phyloP scores from a whole-genome alignment of 306 rosid genomes.

The Mimosa pudica region DNA sequence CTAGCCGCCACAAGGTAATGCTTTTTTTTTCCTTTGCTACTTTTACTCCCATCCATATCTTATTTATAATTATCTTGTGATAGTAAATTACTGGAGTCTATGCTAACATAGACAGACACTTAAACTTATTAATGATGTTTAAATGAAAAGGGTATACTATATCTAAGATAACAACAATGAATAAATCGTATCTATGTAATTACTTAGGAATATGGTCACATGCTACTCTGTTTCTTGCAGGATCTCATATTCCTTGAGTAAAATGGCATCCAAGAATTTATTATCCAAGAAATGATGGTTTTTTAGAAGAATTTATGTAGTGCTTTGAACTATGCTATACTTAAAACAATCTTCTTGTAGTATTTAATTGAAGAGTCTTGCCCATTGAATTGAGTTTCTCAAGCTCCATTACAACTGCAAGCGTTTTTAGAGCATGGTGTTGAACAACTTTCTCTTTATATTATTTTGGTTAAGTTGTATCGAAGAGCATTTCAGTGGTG shows the following conservation, averaged over 20 bases:
- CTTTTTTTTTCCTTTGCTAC: neutral
- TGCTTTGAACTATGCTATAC: neutral
- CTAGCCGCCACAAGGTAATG: neutral
- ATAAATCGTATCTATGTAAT: neutral
- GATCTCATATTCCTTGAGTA: neutral
- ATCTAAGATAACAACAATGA: neutral
- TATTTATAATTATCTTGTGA: neutral
- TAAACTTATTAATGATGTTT: neutral
- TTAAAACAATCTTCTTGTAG: neutral
- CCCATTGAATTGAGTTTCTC: too few relatives aligned
- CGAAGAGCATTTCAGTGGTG: too few relatives aligned
- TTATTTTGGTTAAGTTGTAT: too few relatives aligned
- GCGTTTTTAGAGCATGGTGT: too few relatives aligned
- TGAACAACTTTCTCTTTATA: too few relatives aligned
- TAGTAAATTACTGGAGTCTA: neutral
- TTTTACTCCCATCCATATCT: neutral
- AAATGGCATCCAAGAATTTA: neutral
- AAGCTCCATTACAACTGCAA: too few relatives aligned
- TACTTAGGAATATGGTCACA: neutral
- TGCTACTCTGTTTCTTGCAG: neutral
- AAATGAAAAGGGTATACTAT: too few relatives aligned
- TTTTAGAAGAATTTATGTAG: neutral
- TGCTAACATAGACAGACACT: neutral
- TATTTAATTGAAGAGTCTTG: too few relatives aligned
- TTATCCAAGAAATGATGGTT: neutral